phyloP scores from a whole-genome alignment of 345 rosid genomes.

The Citrus glauca region DNA sequence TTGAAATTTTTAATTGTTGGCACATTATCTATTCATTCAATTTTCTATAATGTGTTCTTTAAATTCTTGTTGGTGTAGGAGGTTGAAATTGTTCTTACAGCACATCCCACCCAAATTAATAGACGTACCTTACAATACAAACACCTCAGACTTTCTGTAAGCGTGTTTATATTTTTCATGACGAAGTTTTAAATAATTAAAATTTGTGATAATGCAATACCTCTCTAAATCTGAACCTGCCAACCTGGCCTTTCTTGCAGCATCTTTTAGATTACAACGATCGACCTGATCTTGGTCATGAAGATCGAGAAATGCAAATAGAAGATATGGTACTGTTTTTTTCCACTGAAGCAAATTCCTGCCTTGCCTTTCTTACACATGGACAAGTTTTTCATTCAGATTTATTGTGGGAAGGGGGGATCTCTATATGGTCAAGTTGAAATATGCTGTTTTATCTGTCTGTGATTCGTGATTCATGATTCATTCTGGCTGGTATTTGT shows the following conservation, averaged over 20 bases:
- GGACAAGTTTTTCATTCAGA: background rate
- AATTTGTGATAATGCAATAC: background rate
- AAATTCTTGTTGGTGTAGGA: slow-evolving; percentile 46
- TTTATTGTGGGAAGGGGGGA: background rate
- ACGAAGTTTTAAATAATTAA: background rate
- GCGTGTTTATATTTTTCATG: slow-evolving; percentile 17
- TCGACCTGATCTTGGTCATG: slow-evolving; percentile 83
- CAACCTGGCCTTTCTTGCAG: slow-evolving; percentile 36
- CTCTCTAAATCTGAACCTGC: slow-evolving; percentile 12
- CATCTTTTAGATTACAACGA: slow-evolving; percentile 88
- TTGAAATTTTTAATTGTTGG: background rate
- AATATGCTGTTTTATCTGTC: background rate
- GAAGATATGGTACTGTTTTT: slow-evolving; percentile 78
- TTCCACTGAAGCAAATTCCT: background rate
- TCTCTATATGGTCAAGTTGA: background rate
- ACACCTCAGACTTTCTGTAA: slow-evolving; percentile 90
- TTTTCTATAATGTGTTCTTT: background rate
- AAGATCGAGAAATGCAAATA: slow-evolving; percentile 85
- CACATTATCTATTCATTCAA: background rate
- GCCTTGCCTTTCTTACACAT: background rate
- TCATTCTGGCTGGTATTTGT: slow-evolving; percentile 19
- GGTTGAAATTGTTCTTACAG: slow-evolving; percentile 96
- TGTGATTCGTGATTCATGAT: background rate
- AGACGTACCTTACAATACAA: slow-evolving; percentile 95
- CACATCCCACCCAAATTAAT: slow-evolving; percentile 97